Evolutionary conservation across 495 filamentous ascomycete species (phyloP).

Genomic region (Talaromyces trachyspermus): DNA sequence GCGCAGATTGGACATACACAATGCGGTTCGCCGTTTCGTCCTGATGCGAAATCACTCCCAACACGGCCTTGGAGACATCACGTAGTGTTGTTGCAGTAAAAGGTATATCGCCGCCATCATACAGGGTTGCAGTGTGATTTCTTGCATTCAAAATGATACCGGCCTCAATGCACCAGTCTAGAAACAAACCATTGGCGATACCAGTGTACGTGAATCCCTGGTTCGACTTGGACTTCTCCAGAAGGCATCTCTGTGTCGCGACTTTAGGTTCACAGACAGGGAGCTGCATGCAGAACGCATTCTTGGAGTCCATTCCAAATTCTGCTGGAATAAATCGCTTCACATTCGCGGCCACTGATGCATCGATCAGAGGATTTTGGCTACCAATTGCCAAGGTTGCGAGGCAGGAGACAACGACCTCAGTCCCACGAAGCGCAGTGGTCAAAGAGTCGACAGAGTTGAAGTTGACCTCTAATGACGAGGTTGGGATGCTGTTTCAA

Average conservation of each 20-base stretch:
- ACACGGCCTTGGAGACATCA: slow-evolving; percentile 8
- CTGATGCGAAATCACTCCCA: slow-evolving; percentile 3
- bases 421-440: slow-evolving; percentile 15
- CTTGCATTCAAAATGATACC: slow-evolving; percentile 6
- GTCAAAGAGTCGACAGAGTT: slow-evolving; percentile 11
- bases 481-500: not conserved
- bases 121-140: slow-evolving; percentile 7
- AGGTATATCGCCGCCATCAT: slow-evolving; percentile 12
- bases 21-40: slow-evolving; percentile 7
- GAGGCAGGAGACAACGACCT: slow-evolving; percentile 31
- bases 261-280: slow-evolving; percentile 30
- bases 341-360: slow-evolving; percentile 50
- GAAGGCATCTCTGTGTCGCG: slow-evolving; percentile 37
- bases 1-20: slow-evolving; percentile 7
- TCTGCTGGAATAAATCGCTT: slow-evolving; percentile 58
- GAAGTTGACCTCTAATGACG: slow-evolving; percentile 15
- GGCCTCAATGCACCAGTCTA: slow-evolving; percentile 7
- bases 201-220: slow-evolving; percentile 40
- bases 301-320: slow-evolving; percentile 44
- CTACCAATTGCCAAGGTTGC: slow-evolving; percentile 14
- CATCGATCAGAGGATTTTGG: slow-evolving; percentile 48
- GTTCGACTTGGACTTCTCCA: slow-evolving; percentile 25
- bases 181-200: slow-evolving; percentile 11
- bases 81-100: slow-evolving; percentile 6
- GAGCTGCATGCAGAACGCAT: not conserved